Evolutionary conservation across 371 early-diverging fungal genomes (phyloP).

Genomic region (Mortierella sp.): DNA sequence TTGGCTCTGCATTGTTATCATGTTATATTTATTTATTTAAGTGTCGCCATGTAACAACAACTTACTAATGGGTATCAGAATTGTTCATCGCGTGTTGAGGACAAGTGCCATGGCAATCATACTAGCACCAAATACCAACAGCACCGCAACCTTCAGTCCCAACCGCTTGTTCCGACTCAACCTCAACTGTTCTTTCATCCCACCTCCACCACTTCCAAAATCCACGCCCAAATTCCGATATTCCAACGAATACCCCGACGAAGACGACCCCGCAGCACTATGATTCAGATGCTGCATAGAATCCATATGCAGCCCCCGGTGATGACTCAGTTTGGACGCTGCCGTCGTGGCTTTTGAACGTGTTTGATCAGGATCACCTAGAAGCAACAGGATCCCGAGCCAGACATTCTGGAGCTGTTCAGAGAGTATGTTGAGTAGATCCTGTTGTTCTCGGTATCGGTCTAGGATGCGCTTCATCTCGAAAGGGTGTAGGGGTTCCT

Average conservation of each 20-base stretch:
- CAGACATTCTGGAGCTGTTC: slow-evolving; percentile 32
- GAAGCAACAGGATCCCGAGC: slow-evolving; percentile 35
- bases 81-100: slow-evolving; percentile 16
- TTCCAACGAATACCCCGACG: slow-evolving; percentile 19
- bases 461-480: slow-evolving; percentile 5
- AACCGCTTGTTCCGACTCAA: slow-evolving; percentile 30
- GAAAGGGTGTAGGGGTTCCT: slow-evolving; percentile 14
- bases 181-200: background rate
- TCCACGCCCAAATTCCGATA: background rate
- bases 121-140: slow-evolving; percentile 29
- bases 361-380: slow-evolving; percentile 29
- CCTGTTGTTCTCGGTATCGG: slow-evolving; percentile 15
- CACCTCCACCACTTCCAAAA: background rate
- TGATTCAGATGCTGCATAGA: slow-evolving; percentile 18
- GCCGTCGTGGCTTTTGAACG: background rate
- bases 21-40: background rate
- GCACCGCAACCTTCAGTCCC: slow-evolving; percentile 27
- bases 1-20: background rate
- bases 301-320: slow-evolving; percentile 14
- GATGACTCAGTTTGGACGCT: slow-evolving; percentile 13
- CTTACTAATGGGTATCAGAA: background rate
- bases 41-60: no score
- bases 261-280: background rate
- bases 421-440: slow-evolving; percentile 14
- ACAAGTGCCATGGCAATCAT: slow-evolving; percentile 50